Conservation (phyloP, 495 filamentous ascomycete species). For the Friedmanniomyces endolithicus region DNA sequence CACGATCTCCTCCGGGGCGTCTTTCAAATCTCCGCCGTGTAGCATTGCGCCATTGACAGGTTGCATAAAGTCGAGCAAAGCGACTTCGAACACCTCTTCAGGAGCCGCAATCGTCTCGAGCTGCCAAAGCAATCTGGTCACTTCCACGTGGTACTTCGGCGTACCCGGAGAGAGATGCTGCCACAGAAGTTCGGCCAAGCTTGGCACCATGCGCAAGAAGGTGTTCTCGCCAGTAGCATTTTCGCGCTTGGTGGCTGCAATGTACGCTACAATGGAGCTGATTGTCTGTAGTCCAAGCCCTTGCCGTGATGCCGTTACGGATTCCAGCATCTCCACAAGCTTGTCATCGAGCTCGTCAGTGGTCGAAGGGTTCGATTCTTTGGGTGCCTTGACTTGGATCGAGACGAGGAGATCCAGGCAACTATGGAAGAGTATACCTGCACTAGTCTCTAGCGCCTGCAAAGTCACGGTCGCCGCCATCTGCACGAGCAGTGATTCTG, state of each 20-base stretch:
- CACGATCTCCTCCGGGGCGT: slow-evolving; percentile 6
- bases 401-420: neutral
- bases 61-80: neutral
- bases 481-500: neutral
- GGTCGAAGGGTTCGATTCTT: neutral
- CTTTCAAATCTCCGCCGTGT: neutral
- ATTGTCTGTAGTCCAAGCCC: neutral
- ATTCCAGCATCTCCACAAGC: too few species aligned
- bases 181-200: slow-evolving; percentile 64
- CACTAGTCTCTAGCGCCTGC: neutral
- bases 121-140: slow-evolving; percentile 73
- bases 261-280: neutral
- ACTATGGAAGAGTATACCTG: neutral
- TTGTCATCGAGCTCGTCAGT: too few species aligned
- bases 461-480: neutral
- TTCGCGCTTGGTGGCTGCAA: neutral
- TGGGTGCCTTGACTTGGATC: neutral
- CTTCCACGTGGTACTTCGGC: slow-evolving; percentile 87
- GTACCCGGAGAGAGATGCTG: slow-evolving; percentile 60
- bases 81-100: slow-evolving; percentile 31
- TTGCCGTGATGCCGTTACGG: too few species aligned
- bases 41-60: neutral
- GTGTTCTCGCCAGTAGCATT: neutral
- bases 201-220: slow-evolving; percentile 42
- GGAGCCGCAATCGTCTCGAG: slow-evolving; percentile 75